Conservation (phyloP, 148 eudicot species). For the Oxyria digyna region DNA sequence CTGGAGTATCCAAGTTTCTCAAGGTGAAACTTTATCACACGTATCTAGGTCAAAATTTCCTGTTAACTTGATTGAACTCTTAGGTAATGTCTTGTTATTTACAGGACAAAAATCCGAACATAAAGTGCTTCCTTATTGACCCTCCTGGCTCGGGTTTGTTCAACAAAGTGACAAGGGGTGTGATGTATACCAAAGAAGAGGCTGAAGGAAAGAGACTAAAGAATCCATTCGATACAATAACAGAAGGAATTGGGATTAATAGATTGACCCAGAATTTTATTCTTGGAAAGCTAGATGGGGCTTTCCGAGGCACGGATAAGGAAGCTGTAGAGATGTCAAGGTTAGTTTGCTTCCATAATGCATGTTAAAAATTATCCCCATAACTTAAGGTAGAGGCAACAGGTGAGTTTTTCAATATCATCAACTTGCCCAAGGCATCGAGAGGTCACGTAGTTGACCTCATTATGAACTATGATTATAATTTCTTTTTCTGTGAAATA, state of each 20-base stretch:
- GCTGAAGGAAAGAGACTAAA: constrained; percentile 89
- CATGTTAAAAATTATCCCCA: background rate
- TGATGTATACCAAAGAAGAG: constrained; percentile 94
- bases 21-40: constrained; percentile 34
- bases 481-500: background rate
- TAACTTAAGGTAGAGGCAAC: background rate
- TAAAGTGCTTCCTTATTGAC: constrained; percentile 78
- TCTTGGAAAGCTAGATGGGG: constrained; percentile 85
- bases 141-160: constrained; percentile 97
- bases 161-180: constrained; percentile 91
- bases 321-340: constrained; percentile 99
- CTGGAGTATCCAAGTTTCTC: constrained; percentile 75
- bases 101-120: constrained; percentile 60
- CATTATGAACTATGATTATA: too few relatives aligned
- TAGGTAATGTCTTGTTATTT: background rate
- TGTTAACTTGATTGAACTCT: background rate
- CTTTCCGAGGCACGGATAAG: constrained; percentile 79
- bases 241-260: constrained; percentile 96
- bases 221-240: constrained; percentile 91
- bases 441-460: too few relatives aligned
- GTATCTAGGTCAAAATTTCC: background rate
- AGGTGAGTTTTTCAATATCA: background rate
- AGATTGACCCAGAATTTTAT: constrained; percentile 78
- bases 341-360: constrained; percentile 23
- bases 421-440: too few relatives aligned